Evolutionary conservation across 306 rosid species (phyloP).

Genomic region (Vigna nakashimae): DNA sequence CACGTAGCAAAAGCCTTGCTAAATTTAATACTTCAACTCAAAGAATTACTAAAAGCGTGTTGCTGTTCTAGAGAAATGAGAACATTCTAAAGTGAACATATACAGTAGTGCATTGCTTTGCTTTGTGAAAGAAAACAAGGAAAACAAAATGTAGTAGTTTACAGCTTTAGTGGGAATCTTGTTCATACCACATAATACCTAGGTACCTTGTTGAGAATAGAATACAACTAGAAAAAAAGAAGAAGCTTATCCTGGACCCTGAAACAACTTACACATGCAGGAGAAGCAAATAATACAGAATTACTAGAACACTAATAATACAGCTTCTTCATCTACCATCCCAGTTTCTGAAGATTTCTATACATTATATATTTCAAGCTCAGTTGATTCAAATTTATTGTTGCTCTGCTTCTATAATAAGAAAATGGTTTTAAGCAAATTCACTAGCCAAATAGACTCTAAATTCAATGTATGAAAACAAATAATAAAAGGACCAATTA

Average conservation of each 20-base stretch:
- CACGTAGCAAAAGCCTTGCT: neutral
- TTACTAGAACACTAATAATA: slow-evolving; percentile 1
- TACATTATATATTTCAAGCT: neutral
- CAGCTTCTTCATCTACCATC: neutral
- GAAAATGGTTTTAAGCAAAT: neutral
- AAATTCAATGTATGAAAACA: neutral
- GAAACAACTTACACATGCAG: neutral
- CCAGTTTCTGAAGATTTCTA: neutral
- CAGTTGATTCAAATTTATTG: neutral
- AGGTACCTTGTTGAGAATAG: neutral
- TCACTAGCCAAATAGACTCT: neutral
- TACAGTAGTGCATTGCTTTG: slow-evolving; percentile 2
- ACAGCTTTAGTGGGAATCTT: neutral
- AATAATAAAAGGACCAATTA: neutral
- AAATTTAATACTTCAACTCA: slow-evolving; percentile 11
- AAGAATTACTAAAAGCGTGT: neutral
- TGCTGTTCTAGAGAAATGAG: neutral
- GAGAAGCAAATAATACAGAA: neutral
- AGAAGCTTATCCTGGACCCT: neutral
- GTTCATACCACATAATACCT: neutral
- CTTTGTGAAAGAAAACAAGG: neutral
- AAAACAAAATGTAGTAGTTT: neutral
- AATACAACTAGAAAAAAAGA: neutral
- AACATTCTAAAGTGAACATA: neutral
- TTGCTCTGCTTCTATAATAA: neutral